Evolutionary conservation across 768 basidiomycete species (phyloP).

Genomic region (Podaxis sp.): DNA sequence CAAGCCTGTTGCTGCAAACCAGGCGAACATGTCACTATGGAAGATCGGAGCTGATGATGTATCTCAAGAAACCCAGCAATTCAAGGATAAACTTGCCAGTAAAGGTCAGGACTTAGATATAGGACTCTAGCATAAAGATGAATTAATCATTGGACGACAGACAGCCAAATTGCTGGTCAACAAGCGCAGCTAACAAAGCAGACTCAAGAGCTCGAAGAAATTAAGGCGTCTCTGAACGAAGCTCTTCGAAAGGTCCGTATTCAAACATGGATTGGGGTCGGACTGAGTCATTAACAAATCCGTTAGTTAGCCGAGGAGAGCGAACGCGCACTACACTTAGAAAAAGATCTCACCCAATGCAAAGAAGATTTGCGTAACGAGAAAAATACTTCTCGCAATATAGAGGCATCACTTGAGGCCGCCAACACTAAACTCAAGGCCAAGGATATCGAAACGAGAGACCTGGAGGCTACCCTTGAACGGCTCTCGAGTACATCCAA

Average conservation of each 20-base stretch:
- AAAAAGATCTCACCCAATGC: constrained; percentile 45
- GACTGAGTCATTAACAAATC: constrained; percentile 8
- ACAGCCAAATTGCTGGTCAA: constrained; percentile 47
- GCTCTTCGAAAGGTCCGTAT: constrained; percentile 42
- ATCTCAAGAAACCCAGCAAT: constrained; percentile 43
- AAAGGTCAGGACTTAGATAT: constrained; percentile 36
- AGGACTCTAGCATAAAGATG: neutral
- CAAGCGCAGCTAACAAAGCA: constrained; percentile 42
- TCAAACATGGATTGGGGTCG: neutral
- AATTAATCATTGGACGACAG: constrained; percentile 23
- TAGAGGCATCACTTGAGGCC: constrained; percentile 43
- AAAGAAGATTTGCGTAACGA: constrained; percentile 60
- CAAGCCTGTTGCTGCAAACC: constrained; percentile 4
- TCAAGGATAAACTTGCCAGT: constrained; percentile 47
- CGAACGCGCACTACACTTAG: constrained; percentile 52
- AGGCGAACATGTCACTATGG: constrained; percentile 44
- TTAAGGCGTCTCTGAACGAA: constrained; percentile 41
- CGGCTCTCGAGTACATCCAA: constrained; percentile 53
- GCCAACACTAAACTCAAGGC: constrained; percentile 51
- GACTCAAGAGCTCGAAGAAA: constrained; percentile 39
- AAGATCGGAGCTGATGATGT: constrained; percentile 45
- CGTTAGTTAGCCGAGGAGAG: constrained; percentile 56
- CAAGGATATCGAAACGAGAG: constrained; percentile 46
- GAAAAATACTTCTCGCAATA: constrained; percentile 49
- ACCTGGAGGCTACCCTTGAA: constrained; percentile 57